A percentile compares a stretch with the other conserved stretches of the same genome.
Conservation (phyloP, 2,329 filamentous ascomycete genomes). For the Zasmidium angulare region DNA sequence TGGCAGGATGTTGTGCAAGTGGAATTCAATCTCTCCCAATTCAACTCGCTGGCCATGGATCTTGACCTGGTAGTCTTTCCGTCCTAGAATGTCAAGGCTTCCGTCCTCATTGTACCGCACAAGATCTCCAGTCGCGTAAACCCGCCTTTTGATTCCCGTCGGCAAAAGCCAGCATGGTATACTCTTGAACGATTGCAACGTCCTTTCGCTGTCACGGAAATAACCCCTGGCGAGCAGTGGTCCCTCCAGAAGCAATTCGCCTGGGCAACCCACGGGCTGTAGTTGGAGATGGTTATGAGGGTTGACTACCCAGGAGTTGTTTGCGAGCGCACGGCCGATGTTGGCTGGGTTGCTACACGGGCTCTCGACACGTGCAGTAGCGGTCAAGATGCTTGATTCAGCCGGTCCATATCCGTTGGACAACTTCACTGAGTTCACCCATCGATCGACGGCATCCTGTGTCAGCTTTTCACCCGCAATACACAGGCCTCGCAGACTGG, state of each 20-base stretch:
- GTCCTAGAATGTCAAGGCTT: conserved; percentile 56
- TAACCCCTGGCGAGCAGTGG: conserved; percentile 48
- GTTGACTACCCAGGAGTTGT: conserved; percentile 33
- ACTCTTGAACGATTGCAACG: neutral
- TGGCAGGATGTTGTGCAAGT: conserved; percentile 19
- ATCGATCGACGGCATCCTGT: neutral
- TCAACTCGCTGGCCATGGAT: conserved; percentile 76
- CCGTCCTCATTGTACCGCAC: conserved; percentile 56
- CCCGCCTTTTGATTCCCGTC: conserved; percentile 29
- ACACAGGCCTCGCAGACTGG: no score
- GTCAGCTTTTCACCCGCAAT: conserved; percentile 13
- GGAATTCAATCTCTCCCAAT: conserved; percentile 68
- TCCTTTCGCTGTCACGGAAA: neutral
- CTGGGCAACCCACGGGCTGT: conserved; percentile 45
- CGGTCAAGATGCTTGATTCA: conserved; percentile 29
- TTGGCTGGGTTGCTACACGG: neutral
- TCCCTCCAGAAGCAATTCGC: conserved; percentile 50
- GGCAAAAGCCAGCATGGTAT: neutral
- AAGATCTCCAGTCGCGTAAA: conserved; percentile 63
- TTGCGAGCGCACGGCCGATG: conserved; percentile 21
- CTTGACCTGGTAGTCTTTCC: conserved; percentile 75
- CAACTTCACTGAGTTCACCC: conserved; percentile 18
- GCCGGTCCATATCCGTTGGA: conserved; percentile 48
- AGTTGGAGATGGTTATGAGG: conserved; percentile 27
- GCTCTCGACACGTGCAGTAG: neutral